phyloP scores from a whole-genome alignment of 2,329 filamentous ascomycete species.

The Penicillium sclerotigenum region DNA sequence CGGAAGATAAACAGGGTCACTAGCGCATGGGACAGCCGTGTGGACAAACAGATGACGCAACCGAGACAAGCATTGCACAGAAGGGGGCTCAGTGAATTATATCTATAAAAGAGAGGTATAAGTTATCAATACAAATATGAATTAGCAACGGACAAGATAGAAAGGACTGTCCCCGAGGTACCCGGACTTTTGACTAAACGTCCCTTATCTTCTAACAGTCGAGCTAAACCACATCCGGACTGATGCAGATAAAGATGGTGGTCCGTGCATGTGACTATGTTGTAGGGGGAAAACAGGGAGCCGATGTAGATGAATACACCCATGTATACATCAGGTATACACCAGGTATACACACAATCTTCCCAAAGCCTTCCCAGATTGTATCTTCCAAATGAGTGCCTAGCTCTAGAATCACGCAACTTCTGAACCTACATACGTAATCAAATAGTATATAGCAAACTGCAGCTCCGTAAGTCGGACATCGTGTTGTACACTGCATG shows the following conservation, averaged over 20 bases:
- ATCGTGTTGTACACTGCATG: background rate
- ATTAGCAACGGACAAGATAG: slow-evolving; percentile 8
- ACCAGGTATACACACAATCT: too few species aligned
- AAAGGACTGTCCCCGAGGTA: background rate
- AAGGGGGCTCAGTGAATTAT: background rate
- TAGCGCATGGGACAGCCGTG: slow-evolving; percentile 15
- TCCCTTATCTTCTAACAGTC: slow-evolving; percentile 1
- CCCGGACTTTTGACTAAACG: slow-evolving; percentile 6
- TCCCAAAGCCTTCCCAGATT: background rate
- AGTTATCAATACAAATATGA: background rate
- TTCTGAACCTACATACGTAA: background rate
- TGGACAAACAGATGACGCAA: slow-evolving; percentile 21
- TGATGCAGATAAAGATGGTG: slow-evolving; percentile 1
- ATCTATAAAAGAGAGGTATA: background rate
- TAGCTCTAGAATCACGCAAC: background rate
- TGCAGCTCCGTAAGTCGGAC: slow-evolving; percentile 1
- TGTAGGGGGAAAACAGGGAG: too few species aligned
- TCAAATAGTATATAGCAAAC: background rate
- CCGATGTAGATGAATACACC: too few species aligned
- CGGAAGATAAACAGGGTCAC: slow-evolving; percentile 17
- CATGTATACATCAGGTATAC: too few species aligned
- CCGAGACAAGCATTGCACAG: background rate
- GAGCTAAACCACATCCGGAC: slow-evolving; percentile 7
- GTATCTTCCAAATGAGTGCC: background rate
- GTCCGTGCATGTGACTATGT: background rate